Evolutionary conservation across 1,284 basidiomycete genomes (phyloP).

Genomic region (Melampsora larici-populina): DNA sequence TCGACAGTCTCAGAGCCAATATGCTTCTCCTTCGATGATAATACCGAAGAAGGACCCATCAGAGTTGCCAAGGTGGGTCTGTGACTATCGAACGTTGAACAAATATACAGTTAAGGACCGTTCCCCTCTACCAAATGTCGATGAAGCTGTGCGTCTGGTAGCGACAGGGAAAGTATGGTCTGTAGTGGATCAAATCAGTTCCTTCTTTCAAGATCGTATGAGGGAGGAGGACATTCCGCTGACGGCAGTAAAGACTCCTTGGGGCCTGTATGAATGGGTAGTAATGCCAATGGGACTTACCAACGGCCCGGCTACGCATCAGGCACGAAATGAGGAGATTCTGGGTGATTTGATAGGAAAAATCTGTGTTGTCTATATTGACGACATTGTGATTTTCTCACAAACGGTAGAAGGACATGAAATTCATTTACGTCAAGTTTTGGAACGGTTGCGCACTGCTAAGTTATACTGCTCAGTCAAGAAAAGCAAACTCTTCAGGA

Average conservation of each 20-base stretch:
- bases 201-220: slow-evolving; percentile 56
- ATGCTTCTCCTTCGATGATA: background rate
- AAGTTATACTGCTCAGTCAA: no score
- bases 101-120: slow-evolving; percentile 2
- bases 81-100: no score
- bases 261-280: slow-evolving; percentile 56
- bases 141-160: slow-evolving; percentile 3
- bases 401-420: no score
- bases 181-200: slow-evolving; percentile 57
- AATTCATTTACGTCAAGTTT: no score
- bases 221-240: slow-evolving; percentile 54
- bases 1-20: background rate
- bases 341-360: no score
- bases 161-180: slow-evolving; percentile 50
- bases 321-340: no score
- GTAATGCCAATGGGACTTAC: no score
- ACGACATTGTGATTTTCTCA: slow-evolving; percentile 45
- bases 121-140: slow-evolving; percentile 8
- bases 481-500: no score
- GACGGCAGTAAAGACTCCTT: slow-evolving; percentile 56
- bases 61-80: slow-evolving; percentile 42
- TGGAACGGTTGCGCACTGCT: no score
- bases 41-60: slow-evolving; percentile 45
- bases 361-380: no score
- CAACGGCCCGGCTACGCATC: no score